These are phyloP conservation scores for Pinus taeda DNA, from an alignment of 75 land plant species.

Conservation along the genomic window DNA sequence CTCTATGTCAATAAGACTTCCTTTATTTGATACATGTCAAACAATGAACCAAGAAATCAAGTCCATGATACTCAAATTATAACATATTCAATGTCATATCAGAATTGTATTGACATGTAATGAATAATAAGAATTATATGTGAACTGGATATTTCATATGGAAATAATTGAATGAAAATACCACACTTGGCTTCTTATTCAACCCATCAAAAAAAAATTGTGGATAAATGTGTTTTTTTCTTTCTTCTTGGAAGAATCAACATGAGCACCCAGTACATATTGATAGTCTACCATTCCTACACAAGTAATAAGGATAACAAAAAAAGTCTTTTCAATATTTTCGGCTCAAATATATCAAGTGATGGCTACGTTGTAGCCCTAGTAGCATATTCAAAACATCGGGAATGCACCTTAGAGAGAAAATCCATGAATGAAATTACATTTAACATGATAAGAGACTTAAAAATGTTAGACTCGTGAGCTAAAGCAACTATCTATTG, in stretches of 20 bases:
- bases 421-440: not conserved
- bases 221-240: slow-evolving; percentile 50
- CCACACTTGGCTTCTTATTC: not conserved
- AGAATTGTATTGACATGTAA: not conserved
- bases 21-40: slow-evolving; percentile 30
- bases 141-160: not conserved
- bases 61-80: not conserved
- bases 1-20: slow-evolving; percentile 53
- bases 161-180: not conserved
- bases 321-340: not conserved
- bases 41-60: not conserved
- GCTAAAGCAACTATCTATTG: slow-evolving; percentile 6
- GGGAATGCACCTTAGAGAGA: not conserved
- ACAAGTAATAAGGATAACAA: not conserved
- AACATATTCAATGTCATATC: no score
- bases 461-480: not conserved
- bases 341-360: not conserved
- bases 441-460: not conserved
- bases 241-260: slow-evolving; percentile 45
- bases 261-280: slow-evolving; percentile 79
- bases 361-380: not conserved
- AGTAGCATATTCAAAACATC: not conserved
- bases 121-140: not conserved
- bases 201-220: slow-evolving; percentile 5
- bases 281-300: slow-evolving; percentile 96